These are phyloP conservation scores for Septoria linicola DNA, from an alignment of 2,329 filamentous ascomycete genomes.

Conservation along the genomic window DNA sequence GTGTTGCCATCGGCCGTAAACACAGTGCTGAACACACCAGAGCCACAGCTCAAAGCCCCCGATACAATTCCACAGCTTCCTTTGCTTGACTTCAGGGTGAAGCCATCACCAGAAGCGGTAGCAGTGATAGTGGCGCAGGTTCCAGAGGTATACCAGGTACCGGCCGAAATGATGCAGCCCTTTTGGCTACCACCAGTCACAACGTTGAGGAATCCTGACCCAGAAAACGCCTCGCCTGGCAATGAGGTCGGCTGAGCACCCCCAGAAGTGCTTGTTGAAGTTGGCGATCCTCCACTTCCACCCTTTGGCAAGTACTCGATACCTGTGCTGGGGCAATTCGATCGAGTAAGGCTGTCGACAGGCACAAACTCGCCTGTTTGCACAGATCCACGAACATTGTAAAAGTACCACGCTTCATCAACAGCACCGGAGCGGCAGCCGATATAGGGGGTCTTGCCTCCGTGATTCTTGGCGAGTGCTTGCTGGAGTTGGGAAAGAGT, in stretches of 20 bases:
- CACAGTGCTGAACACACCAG: conserved; percentile 45
- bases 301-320: conserved; percentile 66
- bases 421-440: conserved; percentile 55
- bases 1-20: conserved; percentile 42
- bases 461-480: conserved; percentile 55
- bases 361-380: conserved; percentile 62
- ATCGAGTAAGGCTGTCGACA: conserved; percentile 53
- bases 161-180: conserved; percentile 67
- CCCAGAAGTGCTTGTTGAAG: conserved; percentile 29
- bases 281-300: conserved; percentile 35
- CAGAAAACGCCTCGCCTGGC: conserved; percentile 50
- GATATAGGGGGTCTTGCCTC: conserved; percentile 58
- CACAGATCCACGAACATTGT: conserved; percentile 59
- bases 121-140: conserved; percentile 67
- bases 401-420: conserved; percentile 63
- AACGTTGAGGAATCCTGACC: conserved; percentile 61
- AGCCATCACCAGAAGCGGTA: conserved; percentile 46
- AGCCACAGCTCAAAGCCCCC: conserved; percentile 57
- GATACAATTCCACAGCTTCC: conserved; percentile 58
- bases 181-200: conserved; percentile 48
- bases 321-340: conserved; percentile 61
- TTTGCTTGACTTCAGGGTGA: conserved; percentile 60
- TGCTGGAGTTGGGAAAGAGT: conserved; percentile 57
- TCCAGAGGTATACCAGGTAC: conserved; percentile 66
- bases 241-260: conserved; percentile 37